phyloP scores from a whole-genome alignment of 805 yeast species.

The Barnettozyma pratensis region DNA sequence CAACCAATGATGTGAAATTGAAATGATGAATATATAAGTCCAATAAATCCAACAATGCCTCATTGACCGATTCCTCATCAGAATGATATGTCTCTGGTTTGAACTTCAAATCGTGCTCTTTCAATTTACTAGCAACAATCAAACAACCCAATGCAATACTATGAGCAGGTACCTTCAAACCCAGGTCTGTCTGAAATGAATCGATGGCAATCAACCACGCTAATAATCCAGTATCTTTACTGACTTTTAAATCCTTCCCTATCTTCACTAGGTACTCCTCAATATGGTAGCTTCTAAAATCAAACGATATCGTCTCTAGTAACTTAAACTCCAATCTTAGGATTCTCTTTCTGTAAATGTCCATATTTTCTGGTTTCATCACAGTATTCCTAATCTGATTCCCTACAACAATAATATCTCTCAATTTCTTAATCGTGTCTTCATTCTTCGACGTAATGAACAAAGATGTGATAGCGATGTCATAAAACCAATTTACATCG shows the following conservation, averaged over 20 bases:
- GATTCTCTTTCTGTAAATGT: constrained; percentile 51
- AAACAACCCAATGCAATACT: constrained; percentile 66
- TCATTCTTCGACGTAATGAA: constrained; percentile 73
- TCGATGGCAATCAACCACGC: constrained; percentile 82
- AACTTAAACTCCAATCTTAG: constrained; percentile 64
- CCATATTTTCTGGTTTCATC: constrained; percentile 33
- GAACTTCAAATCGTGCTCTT: constrained; percentile 25
- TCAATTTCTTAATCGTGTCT: constrained; percentile 74
- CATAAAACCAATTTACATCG: constrained; percentile 46
- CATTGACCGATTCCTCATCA: constrained; percentile 29
- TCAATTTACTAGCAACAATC: constrained; percentile 51
- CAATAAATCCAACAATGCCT: constrained; percentile 52
- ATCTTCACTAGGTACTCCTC: constrained; percentile 65
- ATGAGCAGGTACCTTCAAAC: constrained; percentile 69
- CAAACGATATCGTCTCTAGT: constrained; percentile 74
- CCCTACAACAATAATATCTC: constrained; percentile 49
- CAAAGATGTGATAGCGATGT: constrained; percentile 64
- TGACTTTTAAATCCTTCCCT: constrained; percentile 43
- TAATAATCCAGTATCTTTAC: constrained; percentile 43
- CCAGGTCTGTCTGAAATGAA: constrained; percentile 60
- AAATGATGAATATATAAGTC: constrained; percentile 57
- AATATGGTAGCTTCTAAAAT: constrained; percentile 62
- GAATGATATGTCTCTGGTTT: constrained; percentile 10
- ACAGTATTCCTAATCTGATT: constrained; percentile 28
- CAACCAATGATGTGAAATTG: constrained; percentile 44